Evolutionary conservation across 768 basidiomycete genomes (phyloP).

Genomic region (Tricholomella constricta): DNA sequence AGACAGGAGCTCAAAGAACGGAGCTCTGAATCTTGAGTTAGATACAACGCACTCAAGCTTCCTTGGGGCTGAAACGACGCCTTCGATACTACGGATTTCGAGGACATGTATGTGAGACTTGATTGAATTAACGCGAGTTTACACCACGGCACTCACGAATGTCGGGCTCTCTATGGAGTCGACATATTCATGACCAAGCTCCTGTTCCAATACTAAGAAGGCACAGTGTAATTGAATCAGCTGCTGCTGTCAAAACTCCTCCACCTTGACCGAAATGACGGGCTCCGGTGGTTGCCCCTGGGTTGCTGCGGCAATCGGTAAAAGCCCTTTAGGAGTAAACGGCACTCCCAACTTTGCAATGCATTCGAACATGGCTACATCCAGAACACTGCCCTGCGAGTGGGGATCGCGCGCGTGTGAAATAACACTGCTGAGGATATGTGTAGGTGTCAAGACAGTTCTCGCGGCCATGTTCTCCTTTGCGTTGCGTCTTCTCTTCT

Average conservation of each 20-base stretch:
- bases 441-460: constrained; percentile 42
- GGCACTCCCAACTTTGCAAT: constrained; percentile 32
- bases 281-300: constrained; percentile 5
- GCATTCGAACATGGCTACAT: constrained; percentile 28
- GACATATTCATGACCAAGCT: too few species aligned
- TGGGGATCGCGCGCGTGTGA: constrained; percentile 23
- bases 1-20: too few species aligned
- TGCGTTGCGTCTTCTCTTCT: constrained; percentile 18
- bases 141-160: too few species aligned
- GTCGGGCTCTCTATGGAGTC: too few species aligned
- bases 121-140: neutral
- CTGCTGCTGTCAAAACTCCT: neutral
- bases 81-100: neutral
- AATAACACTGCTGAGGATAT: constrained; percentile 44
- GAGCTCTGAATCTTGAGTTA: too few species aligned
- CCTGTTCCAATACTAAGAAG: too few species aligned
- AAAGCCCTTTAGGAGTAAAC: constrained; percentile 3
- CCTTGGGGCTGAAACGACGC: neutral
- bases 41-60: neutral
- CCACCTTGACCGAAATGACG: constrained; percentile 14
- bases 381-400: constrained; percentile 6
- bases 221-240: too few species aligned
- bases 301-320: neutral
- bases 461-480: constrained; percentile 14
- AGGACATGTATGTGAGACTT: neutral